Base-by-base conservation (phyloP, 106 monocot genomes). In the Gastrodia elata region DNA sequence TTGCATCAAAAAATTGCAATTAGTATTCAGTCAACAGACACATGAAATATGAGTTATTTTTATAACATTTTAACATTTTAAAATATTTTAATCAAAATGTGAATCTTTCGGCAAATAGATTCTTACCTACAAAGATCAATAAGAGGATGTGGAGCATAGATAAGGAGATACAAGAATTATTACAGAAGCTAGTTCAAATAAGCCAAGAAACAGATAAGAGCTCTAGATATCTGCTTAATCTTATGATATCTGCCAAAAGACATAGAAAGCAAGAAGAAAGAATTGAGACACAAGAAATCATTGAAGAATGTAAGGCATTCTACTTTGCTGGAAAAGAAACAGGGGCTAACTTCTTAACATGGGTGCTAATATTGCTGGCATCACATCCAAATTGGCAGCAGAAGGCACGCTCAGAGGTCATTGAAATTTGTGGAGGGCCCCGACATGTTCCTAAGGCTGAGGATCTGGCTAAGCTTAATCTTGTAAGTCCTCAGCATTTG, bases 301-400 rank as follows among this genome's bases (percentile, higher is more conserved):
- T 67, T 37, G 67, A 67, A n/a, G 67, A 67, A 37, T 67, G 67
- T 20, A 67, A 67, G 32, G 18, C 67, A n/a, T 67, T 67, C 37
- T 67, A 67, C 6, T 67, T 67, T 38, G 67, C 67, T 20, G 67
- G 67, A 7, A 67, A 67, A 38, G 67, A 67, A 67, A 67, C 67
- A 3, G 64, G 67, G 4, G 67, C 67, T 35, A 67, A 67, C 37
- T 67, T 67, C 67, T 37, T 67, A 27, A 67, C 67, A 2, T 67
- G 67, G 67, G 67, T 38, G 16, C 67, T 67, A n/a, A 67, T 67
- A 67, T 36, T 64, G 64, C 64, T 67, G 8, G 67, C 67, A 67
- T 35, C 8, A 36, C 32, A 37, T 38, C 20, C 34, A 67, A 37
- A 67, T 20, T 67, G 67, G 67, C 67, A 67, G 67, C 36, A 67